Base-by-base conservation (phyloP, 2,329 filamentous ascomycete species). In the Apiospora hydei region DNA sequence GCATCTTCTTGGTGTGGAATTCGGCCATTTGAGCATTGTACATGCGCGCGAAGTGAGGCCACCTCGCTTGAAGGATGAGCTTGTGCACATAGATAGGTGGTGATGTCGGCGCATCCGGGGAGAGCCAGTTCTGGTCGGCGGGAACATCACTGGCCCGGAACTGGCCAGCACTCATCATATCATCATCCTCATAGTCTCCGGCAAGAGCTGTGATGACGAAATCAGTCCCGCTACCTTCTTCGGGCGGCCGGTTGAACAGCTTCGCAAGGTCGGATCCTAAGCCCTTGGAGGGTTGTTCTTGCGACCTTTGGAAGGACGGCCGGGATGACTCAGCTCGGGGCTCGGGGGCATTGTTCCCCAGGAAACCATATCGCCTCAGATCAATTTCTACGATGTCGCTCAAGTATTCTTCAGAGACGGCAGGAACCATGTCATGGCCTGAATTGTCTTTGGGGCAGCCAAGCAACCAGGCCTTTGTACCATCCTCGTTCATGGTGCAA, bases 21-120 rank as follows among this genome's bases (percentile, higher is more conserved):
- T 99, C 96, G 16, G 93, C 92, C 96, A 99, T 99, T 79, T 98
- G 95, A 5, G 96, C 91, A 69, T 93, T 92, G 85, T 97, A 98
- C 3, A 99, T 86, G 21, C 96, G 92, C 53, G 93, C 91, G 84
- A 99, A 99, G 82, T 99, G 96, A 41, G 96, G 95, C 96, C 96
- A 99, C 69, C 96, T 93, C 26, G 96, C 93, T 81, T 97, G 94
- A 11, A 99, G 88, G 70, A 99, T 98, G 71, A 99, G 91, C 73
- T 94, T 94, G 82, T 99, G 96, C 4, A 98, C 96, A 80, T 98
- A 93, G 70, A 99, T 98, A 0, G 95, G 94, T 41, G 88, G 88
- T 0, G 95, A 97, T 0, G 92, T 94, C 0, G 88, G 87, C 1
- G 88, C 85, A 75, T 91, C 89, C 0, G 89, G 85, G 5, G 88